Evolutionary conservation across 768 basidiomycete genomes (phyloP).

Genomic region (Galerina marginata): DNA sequence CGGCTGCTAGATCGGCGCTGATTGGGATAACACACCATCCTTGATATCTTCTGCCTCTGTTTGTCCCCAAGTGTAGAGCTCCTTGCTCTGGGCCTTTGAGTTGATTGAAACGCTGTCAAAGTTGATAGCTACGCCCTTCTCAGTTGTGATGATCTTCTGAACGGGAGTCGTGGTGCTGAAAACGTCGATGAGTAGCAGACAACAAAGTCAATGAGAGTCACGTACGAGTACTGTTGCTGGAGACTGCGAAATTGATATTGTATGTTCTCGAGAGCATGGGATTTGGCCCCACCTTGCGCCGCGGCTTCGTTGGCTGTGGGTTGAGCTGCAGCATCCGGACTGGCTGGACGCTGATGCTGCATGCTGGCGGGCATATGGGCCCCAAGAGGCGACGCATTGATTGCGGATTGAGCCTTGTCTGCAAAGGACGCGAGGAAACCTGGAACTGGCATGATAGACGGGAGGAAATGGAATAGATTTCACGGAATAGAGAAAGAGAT

Average conservation of each 20-base stretch:
- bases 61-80: constrained; percentile 87
- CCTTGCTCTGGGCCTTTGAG: constrained; percentile 77
- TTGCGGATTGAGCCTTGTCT: constrained; percentile 77
- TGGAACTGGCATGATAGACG: constrained; percentile 59
- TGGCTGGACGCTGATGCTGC: constrained; percentile 35
- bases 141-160: constrained; percentile 80
- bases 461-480: constrained; percentile 16
- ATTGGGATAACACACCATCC: constrained; percentile 56
- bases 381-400: constrained; percentile 65
- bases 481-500: constrained; percentile 3
- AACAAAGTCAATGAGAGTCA: constrained; percentile 13
- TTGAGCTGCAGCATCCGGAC: constrained; percentile 43
- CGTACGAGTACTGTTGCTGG: constrained; percentile 77
- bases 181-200: not conserved
- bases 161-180: constrained; percentile 62
- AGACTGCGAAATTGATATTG: constrained; percentile 76
- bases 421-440: constrained; percentile 69
- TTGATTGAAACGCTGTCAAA: constrained; percentile 71
- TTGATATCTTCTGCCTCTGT: constrained; percentile 71
- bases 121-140: constrained; percentile 81
- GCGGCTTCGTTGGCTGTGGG: constrained; percentile 50
- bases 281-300: constrained; percentile 50
- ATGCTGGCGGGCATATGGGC: constrained; percentile 52
- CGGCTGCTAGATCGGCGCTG: not conserved
- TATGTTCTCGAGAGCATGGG: constrained; percentile 62